Conservation (phyloP, 2,329 filamentous ascomycete species). For the Diaporthe sp. region DNA sequence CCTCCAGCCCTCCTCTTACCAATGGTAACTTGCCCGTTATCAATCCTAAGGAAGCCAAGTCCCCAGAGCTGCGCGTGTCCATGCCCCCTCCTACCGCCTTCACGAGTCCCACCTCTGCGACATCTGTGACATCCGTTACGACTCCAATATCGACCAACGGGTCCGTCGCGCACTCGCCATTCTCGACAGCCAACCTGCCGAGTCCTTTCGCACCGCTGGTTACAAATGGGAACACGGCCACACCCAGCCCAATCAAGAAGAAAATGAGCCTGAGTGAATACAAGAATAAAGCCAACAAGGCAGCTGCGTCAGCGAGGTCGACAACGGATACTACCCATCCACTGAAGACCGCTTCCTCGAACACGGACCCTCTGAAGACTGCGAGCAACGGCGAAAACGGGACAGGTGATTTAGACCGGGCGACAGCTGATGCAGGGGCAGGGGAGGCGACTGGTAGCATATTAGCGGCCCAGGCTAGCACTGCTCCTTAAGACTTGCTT, state of each 20-base stretch:
- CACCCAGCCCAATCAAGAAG: constrained; percentile 73
- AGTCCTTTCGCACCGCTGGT: constrained; percentile 55
- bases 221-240: constrained; percentile 55
- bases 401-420: not conserved
- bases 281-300: constrained; percentile 68
- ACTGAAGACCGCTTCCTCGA: constrained; percentile 51
- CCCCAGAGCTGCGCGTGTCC: constrained; percentile 63
- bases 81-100: constrained; percentile 67
- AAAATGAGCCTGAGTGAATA: constrained; percentile 76
- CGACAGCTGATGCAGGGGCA: not conserved
- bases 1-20: constrained; percentile 17
- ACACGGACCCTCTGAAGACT: constrained; percentile 52
- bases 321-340: constrained; percentile 47
- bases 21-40: constrained; percentile 34
- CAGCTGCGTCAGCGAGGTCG: constrained; percentile 46
- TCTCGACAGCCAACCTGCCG: constrained; percentile 51
- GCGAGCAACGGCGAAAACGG: constrained; percentile 39
- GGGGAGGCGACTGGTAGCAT: constrained; percentile 5
- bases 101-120: constrained; percentile 49
- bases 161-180: constrained; percentile 61
- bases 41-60: constrained; percentile 47
- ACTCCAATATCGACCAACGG: constrained; percentile 60
- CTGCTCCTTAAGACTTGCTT: not conserved
- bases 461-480: not conserved
- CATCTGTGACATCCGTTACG: constrained; percentile 43